Evolutionary conservation across 148 eudicot species (phyloP).

Genomic region (Rhododendron ovatum): DNA sequence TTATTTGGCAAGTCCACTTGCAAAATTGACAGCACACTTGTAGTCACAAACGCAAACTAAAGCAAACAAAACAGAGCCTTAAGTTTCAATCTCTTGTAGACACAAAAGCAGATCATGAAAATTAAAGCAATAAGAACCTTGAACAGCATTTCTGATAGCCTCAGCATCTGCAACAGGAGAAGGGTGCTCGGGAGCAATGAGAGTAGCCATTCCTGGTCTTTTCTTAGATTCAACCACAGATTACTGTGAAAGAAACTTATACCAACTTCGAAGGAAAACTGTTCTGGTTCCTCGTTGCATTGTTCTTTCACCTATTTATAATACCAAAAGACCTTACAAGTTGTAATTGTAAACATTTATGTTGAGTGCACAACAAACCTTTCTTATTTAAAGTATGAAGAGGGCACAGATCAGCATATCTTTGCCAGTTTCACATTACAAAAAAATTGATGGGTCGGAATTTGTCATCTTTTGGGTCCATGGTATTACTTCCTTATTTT

Average conservation of each 20-base stretch:
- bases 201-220: slow-evolving; percentile 50
- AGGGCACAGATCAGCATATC: background rate
- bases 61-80: too few species aligned
- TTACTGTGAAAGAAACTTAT: background rate
- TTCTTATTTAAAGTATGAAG: background rate
- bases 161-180: slow-evolving; percentile 84
- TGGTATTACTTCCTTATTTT: background rate
- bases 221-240: background rate
- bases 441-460: background rate
- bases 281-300: background rate
- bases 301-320: background rate
- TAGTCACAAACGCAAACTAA: too few species aligned
- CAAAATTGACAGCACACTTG: background rate
- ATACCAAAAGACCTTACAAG: background rate
- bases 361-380: background rate
- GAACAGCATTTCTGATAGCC: slow-evolving; percentile 62
- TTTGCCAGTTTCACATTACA: background rate
- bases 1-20: too few species aligned
- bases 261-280: background rate
- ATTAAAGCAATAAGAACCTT: slow-evolving; percentile 32
- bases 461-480: background rate
- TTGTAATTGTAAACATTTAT: background rate
- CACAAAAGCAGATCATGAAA: background rate
- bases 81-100: too few species aligned
- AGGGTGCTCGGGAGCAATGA: slow-evolving; percentile 47